These are phyloP conservation scores for Leucocoprinus leucothites DNA, from an alignment of 768 basidiomycete genomes.

Conservation along the genomic window DNA sequence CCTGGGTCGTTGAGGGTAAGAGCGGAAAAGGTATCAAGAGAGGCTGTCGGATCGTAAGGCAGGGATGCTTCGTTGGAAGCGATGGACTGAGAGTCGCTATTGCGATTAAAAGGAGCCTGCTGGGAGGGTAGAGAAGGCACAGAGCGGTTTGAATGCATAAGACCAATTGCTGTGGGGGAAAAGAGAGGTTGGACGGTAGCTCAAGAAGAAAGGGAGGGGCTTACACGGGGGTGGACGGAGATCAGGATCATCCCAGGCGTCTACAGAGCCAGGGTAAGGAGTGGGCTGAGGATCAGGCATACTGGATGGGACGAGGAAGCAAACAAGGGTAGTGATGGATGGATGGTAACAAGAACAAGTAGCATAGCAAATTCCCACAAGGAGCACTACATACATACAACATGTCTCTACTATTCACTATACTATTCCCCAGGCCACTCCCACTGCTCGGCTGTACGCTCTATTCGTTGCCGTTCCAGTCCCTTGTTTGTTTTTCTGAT, in stretches of 20 bases:
- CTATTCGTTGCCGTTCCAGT: constrained; percentile 69
- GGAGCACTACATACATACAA: constrained; percentile 7
- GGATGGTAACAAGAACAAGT: not conserved
- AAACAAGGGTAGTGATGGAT: not conserved
- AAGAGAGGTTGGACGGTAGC: not conserved
- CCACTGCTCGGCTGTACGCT: constrained; percentile 69
- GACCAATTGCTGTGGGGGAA: not conserved
- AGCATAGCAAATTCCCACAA: constrained; percentile 3
- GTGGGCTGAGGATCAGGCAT: not conserved
- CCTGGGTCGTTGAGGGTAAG: constrained; percentile 48
- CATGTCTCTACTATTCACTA: constrained; percentile 14
- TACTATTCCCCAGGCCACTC: constrained; percentile 39
- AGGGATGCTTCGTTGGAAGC: constrained; percentile 23
- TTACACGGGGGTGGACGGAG: constrained; percentile 7
- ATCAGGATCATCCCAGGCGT: not conserved
- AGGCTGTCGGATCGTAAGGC: constrained; percentile 41
- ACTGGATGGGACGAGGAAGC: not conserved
- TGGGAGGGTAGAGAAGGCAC: constrained; percentile 43
- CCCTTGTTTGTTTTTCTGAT: constrained; percentile 53
- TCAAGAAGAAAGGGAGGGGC: not conserved
- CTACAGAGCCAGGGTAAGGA: not conserved
- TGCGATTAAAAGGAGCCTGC: constrained; percentile 29
- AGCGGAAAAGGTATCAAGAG: constrained; percentile 49
- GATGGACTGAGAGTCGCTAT: constrained; percentile 20
- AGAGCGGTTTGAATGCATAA: constrained; percentile 36